phyloP scores from a whole-genome alignment of 306 rosid species.

The Gleditsia sinensis region DNA sequence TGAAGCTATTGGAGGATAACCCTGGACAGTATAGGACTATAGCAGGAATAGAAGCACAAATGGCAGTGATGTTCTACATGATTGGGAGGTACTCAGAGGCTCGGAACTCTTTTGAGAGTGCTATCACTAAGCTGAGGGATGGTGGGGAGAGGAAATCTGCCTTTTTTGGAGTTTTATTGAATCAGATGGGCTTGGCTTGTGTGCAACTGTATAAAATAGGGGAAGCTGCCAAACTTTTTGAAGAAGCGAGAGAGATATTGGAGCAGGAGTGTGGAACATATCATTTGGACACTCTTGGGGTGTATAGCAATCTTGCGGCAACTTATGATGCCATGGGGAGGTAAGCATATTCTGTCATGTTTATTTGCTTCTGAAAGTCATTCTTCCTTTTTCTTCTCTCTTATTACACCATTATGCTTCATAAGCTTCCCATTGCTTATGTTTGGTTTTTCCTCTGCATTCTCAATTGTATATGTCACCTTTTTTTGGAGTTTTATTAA shows the following conservation, averaged over 20 bases:
- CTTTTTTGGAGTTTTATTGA: constrained; percentile 22
- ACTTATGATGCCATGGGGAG: constrained; percentile 26
- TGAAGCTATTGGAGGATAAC: constrained; percentile 15
- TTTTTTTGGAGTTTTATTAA: no score
- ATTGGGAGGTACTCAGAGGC: constrained; percentile 6
- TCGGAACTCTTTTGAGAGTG: constrained; percentile 1
- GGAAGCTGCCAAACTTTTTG: constrained; percentile 19
- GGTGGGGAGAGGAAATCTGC: constrained; percentile 25
- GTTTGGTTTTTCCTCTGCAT: not conserved
- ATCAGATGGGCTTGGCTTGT: constrained; percentile 24
- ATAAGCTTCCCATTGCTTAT: not conserved
- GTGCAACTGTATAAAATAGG: constrained; percentile 6
- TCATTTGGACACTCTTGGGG: constrained; percentile 26
- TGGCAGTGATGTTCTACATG: constrained; percentile 21
- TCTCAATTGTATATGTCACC: not conserved
- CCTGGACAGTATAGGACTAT: constrained; percentile 10
- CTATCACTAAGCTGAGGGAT: constrained; percentile 11
- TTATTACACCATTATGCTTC: not conserved
- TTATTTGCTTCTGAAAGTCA: not conserved
- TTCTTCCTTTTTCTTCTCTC: not conserved
- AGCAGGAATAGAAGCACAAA: constrained; percentile 25
- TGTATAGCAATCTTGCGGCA: constrained; percentile 26
- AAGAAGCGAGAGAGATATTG: constrained; percentile 18
- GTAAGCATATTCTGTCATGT: not conserved
- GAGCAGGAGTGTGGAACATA: constrained; percentile 18